Evolutionary conservation across 768 basidiomycete genomes (phyloP), one percentile per base, ranked within the genome.

Genomic region (Lentinus brumalis): DNA sequence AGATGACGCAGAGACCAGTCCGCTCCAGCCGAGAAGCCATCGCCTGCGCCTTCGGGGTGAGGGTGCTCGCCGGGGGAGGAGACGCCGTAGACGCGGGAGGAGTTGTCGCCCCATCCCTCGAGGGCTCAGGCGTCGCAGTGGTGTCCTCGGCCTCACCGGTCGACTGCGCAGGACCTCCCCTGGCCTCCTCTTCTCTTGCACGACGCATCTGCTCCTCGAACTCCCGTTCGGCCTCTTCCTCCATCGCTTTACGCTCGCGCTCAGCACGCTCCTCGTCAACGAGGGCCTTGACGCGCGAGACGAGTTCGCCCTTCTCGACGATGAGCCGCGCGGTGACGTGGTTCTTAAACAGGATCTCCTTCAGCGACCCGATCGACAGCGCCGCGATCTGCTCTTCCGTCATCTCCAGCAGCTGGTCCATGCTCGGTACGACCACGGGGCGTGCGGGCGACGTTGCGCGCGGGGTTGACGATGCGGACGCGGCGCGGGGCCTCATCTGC

Each of bases 291-390:
- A 92, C 92, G 68, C 89, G 90, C 45, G 73, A 79, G 14, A 94
- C 91, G n/a, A 94, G 73, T 52, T 94, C 92, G 26, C 80, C 76
- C 77, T 97, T 97, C 77, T 97, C 95, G n/a, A 96, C 76, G 2
- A 95, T 76, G 56, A 82, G 70, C 68, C 87, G 79, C 45, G 79
- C 76, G 64, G 86, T 83, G 31, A 91, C 85, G 65, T 85, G 93
- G 65, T 95, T 92, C 56, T 86, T 85, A 69, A 86, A 92, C 21
- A 97, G 73, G 18, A 96, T 82, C 2, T 81, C 79, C 71, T 97
- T 97, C 50, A 97, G 78, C n/a, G 81, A 75, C 26, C 84, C 77
- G 56, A 96, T 84, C 7, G 88, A 84, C 14, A 96, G 78, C 3
- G 79, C 73, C 2, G 79, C 71, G n/a, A 96, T 74, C 14, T 80